Percentiles rank a stretch among this genome's conserved stretches.
Conservation (phyloP, 441 rosid genomes). For the Populus tomentosa region DNA sequence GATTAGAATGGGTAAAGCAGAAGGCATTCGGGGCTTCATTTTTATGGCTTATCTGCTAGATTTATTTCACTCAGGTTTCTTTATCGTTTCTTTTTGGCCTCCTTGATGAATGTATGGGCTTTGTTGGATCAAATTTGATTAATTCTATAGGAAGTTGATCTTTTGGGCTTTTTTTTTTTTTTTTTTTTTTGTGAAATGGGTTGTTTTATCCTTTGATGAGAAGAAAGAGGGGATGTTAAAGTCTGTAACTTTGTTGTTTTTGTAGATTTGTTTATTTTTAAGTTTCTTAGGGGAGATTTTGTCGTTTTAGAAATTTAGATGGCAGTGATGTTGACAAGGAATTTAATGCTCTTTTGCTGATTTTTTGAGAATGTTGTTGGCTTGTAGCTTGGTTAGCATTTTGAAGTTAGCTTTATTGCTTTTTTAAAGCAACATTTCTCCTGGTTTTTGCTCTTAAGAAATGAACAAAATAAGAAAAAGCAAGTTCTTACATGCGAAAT, state of each 20-base stretch:
- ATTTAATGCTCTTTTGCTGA: not conserved
- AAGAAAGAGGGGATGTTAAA: not conserved
- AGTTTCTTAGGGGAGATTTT: not conserved
- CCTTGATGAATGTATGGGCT: not conserved
- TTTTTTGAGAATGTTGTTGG: not conserved
- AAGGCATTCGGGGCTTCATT: slow-evolving; percentile 72
- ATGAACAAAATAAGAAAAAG: not conserved
- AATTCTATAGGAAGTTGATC: not conserved
- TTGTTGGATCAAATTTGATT: not conserved
- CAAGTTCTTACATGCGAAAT: not conserved
- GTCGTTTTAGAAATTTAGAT: not conserved
- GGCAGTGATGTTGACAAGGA: not conserved
- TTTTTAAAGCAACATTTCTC: not conserved
- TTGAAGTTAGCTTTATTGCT: too few species aligned
- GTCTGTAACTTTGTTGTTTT: slow-evolving; percentile 3
- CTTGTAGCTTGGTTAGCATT: not conserved
- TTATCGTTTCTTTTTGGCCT: too few species aligned
- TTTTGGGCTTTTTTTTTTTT: not conserved
- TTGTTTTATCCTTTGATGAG: not conserved
- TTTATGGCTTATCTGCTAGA: slow-evolving; percentile 87
- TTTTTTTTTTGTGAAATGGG: not conserved
- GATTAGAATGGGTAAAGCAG: slow-evolving; percentile 56
- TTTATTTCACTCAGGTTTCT: slow-evolving; percentile 90
- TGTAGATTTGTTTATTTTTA: not conserved
- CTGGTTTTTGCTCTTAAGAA: not conserved